These are phyloP conservation scores for Glomus cerebriforme DNA, from an alignment of 192 early-diverging fungal genomes.

Conservation along the genomic window DNA sequence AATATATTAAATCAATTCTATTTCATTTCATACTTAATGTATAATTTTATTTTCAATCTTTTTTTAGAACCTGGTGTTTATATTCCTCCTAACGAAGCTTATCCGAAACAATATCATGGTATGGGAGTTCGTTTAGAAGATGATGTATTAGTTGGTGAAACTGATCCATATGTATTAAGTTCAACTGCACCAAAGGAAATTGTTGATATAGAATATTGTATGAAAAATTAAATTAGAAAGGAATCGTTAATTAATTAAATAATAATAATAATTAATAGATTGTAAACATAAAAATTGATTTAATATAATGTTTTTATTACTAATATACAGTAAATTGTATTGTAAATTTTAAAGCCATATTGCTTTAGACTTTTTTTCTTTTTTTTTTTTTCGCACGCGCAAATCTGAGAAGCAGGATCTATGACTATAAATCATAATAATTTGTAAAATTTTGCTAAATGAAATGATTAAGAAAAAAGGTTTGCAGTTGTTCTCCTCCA, in stretches of 20 bases:
- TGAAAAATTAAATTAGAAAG: constrained; percentile 17
- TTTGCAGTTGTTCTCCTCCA: too few species aligned
- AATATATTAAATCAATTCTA: background rate
- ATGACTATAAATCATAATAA: too few species aligned
- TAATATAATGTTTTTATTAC: too few species aligned
- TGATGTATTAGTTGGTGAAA: constrained; percentile 81
- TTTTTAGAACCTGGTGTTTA: constrained; percentile 86
- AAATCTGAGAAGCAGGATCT: too few species aligned
- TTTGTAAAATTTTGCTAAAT: too few species aligned
- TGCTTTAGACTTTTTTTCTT: too few species aligned
- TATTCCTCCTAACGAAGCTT: constrained; percentile 73
- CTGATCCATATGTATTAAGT: constrained; percentile 70
- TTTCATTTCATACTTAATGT: background rate
- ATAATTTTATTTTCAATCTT: background rate
- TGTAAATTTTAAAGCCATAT: too few species aligned
- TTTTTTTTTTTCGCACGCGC: too few species aligned
- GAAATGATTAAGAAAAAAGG: too few species aligned
- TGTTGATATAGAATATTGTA: constrained; percentile 73
- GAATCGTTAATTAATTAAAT: background rate
- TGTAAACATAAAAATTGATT: background rate
- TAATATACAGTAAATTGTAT: too few species aligned
- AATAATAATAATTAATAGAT: background rate
- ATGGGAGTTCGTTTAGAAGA: constrained; percentile 97
- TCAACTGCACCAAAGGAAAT: constrained; percentile 81
- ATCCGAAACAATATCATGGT: constrained; percentile 79